Evolutionary conservation across 2,329 filamentous ascomycete genomes (phyloP).

Genomic region (Ophiostoma perfectum): DNA sequence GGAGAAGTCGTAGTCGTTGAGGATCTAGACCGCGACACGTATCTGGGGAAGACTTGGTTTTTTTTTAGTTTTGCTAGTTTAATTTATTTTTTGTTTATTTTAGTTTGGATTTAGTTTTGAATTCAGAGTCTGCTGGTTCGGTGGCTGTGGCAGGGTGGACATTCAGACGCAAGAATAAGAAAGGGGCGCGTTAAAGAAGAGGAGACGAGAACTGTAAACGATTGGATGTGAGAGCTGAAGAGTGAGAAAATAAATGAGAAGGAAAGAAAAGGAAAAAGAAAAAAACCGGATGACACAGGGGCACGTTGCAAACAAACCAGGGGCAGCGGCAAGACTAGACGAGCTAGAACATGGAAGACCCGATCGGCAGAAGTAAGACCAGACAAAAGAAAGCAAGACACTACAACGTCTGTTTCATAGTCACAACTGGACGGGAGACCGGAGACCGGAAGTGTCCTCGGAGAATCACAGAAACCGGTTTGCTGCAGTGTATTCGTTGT

Average conservation of each 20-base stretch:
- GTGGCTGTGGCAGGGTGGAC: no score
- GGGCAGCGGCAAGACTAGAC: neutral
- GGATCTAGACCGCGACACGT: conserved; percentile 3
- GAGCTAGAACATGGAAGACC: conserved; percentile 1
- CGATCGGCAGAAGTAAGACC: neutral
- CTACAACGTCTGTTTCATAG: neutral
- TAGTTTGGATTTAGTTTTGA: neutral
- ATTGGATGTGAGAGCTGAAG: no score
- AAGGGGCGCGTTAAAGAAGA: no score
- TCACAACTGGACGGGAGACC: neutral
- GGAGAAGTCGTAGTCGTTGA: neutral
- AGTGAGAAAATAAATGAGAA: neutral
- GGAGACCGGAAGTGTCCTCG: neutral
- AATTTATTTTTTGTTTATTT: neutral
- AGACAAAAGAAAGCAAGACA: neutral
- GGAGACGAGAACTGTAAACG: no score
- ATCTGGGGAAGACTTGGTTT: neutral
- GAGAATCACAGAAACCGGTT: neutral
- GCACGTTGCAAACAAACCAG: neutral
- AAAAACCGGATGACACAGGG: neutral
- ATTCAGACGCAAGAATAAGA: neutral
- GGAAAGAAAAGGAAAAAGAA: neutral
- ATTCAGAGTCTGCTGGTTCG: no score
- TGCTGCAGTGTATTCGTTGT: neutral
- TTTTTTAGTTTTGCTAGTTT: neutral